phyloP scores from a whole-genome alignment of 2,329 filamentous ascomycete genomes.

The Apiospora rasikravindrae region DNA sequence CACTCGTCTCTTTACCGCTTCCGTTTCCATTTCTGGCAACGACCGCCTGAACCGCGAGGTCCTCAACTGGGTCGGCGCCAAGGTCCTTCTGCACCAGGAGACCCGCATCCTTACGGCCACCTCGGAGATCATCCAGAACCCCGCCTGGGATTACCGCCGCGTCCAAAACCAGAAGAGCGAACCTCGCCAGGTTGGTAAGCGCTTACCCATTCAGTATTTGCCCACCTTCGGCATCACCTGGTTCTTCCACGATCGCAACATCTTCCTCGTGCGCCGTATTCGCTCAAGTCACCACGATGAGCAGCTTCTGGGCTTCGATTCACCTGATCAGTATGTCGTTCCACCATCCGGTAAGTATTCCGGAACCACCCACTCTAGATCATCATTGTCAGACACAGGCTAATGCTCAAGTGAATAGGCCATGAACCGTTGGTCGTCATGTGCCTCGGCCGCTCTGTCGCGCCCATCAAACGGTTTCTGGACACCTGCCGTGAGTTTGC shows the following conservation, averaged over 20 bases:
- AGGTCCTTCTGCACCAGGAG: constrained; percentile 38
- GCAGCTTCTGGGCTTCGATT: constrained; percentile 25
- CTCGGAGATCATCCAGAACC: constrained; percentile 38
- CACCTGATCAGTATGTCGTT: constrained; percentile 40
- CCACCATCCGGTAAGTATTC: constrained; percentile 37
- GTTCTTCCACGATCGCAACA: constrained; percentile 39
- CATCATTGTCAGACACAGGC: neutral
- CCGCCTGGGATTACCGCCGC: constrained; percentile 38
- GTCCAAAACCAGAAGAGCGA: constrained; percentile 37
- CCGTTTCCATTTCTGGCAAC: constrained; percentile 42
- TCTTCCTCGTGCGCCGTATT: constrained; percentile 45
- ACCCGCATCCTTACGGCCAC: constrained; percentile 42
- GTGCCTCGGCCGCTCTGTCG: constrained; percentile 43
- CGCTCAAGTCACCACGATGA: constrained; percentile 26
- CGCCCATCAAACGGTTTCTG: constrained; percentile 39
- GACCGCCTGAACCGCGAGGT: constrained; percentile 46
- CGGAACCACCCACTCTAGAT: neutral
- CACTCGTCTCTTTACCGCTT: constrained; percentile 43
- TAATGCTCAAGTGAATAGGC: neutral
- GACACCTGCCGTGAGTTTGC: constrained; percentile 38
- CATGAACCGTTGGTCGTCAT: constrained; percentile 45
- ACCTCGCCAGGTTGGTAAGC: constrained; percentile 39
- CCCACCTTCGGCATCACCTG: constrained; percentile 45
- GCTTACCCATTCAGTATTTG: constrained; percentile 43
- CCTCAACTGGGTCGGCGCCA: constrained; percentile 44